Evolutionary conservation across 306 rosid species (phyloP).

Genomic region (Lotus japonicus): DNA sequence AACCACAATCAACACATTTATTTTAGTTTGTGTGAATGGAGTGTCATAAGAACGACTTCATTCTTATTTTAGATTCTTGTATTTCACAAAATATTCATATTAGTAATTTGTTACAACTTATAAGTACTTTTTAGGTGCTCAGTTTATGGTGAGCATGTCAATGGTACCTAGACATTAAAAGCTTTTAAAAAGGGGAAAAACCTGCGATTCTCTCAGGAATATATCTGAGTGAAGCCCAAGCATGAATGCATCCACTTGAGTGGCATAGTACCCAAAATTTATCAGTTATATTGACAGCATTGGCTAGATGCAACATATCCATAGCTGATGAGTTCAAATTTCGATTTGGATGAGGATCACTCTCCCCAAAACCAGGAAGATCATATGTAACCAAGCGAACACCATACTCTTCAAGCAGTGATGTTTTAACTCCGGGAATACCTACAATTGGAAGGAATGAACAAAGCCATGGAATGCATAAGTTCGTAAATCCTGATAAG

Average conservation of each 20-base stretch:
- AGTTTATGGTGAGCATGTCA: neutral
- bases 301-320: conserved; percentile 66
- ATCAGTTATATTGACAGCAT: conserved; percentile 57
- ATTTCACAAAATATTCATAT: conserved; percentile 7
- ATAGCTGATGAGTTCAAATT: conserved; percentile 77
- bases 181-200: conserved; percentile 8
- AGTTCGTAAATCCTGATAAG: neutral
- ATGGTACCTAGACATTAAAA: neutral
- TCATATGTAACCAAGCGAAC: conserved; percentile 76
- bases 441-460: conserved; percentile 30
- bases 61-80: neutral
- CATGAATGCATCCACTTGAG: conserved; percentile 81
- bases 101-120: neutral
- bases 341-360: conserved; percentile 83
- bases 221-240: conserved; percentile 85
- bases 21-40: neutral
- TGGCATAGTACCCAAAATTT: conserved; percentile 91
- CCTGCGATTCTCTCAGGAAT: conserved; percentile 92
- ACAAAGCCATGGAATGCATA: neutral
- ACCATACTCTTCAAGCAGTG: conserved; percentile 83
- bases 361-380: conserved; percentile 99
- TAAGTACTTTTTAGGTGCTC: neutral
- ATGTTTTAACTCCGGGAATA: conserved; percentile 65
- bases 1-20: neutral
- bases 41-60: neutral